Conservation (phyloP, 2,329 filamentous ascomycete genomes). For the Huntiella moniliformis region DNA sequence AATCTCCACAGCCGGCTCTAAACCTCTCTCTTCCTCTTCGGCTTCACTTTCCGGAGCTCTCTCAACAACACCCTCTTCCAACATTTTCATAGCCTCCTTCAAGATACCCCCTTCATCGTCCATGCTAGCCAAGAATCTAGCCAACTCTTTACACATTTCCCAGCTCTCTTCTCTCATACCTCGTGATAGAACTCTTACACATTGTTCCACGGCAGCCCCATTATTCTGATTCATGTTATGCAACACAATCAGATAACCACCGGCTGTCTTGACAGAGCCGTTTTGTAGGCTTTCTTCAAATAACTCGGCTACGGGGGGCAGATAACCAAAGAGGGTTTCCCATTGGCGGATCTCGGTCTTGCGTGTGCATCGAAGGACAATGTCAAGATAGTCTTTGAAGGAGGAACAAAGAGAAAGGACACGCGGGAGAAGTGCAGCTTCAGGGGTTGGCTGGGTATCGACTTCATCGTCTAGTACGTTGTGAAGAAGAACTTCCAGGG, state of each 20-base stretch:
- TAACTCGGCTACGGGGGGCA: constrained; percentile 75
- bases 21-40: too few species aligned
- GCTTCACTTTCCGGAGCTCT: too few species aligned
- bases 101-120: constrained; percentile 73
- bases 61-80: constrained; percentile 20
- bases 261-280: constrained; percentile 81
- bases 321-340: constrained; percentile 79
- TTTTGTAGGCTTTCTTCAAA: constrained; percentile 83
- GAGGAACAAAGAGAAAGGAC: constrained; percentile 48
- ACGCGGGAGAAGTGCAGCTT: constrained; percentile 44
- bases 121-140: constrained; percentile 83
- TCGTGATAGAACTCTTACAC: constrained; percentile 60
- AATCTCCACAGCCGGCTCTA: too few species aligned
- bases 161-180: constrained; percentile 78
- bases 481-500: constrained; percentile 78
- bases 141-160: constrained; percentile 89
- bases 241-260: constrained; percentile 85
- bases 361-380: constrained; percentile 88
- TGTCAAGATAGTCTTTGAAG: constrained; percentile 75
- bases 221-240: constrained; percentile 61
- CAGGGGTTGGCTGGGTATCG: constrained; percentile 45
- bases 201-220: constrained; percentile 48
- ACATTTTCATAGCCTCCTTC: constrained; percentile 47
- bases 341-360: constrained; percentile 93
- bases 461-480: constrained; percentile 90